These are phyloP conservation scores for Dendrobium huoshanense DNA, from an alignment of 106 monocot species.

Conservation along the genomic window DNA sequence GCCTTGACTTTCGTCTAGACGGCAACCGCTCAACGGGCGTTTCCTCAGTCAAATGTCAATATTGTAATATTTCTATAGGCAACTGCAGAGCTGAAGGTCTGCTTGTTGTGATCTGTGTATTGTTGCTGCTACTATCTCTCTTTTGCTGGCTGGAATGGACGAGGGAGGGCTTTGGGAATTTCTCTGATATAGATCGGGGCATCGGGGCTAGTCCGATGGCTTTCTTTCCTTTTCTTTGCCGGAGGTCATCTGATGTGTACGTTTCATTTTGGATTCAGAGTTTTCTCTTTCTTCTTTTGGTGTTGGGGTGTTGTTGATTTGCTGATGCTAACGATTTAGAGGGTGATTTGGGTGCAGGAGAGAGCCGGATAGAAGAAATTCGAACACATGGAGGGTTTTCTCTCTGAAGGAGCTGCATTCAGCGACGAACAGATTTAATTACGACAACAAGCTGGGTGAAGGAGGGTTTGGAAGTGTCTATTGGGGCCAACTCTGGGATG, in stretches of 20 bases:
- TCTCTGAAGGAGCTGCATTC: conserved; percentile 35
- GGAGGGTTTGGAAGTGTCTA: conserved; percentile 48
- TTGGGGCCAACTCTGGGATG: conserved; percentile 36
- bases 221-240: conserved; percentile 9
- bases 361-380: conserved; percentile 1
- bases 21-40: no score
- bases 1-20: no score
- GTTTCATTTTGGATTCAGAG: neutral
- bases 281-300: neutral
- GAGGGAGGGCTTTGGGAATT: no score
- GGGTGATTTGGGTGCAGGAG: conserved; percentile 5
- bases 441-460: conserved; percentile 45
- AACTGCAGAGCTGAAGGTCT: no score
- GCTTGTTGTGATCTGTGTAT: no score
- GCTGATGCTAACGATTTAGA: no score
- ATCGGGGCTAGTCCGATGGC: neutral
- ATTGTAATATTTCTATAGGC: no score
- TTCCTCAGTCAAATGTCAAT: no score
- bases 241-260: conserved; percentile 6
- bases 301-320: neutral
- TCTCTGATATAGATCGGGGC: no score
- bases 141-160: no score
- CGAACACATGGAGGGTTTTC: conserved; percentile 20
- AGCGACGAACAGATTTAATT: conserved; percentile 42
- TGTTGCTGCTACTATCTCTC: no score